Evolutionary conservation across 805 yeast genomes (phyloP).

Genomic region (Kazachstania taianensis): DNA sequence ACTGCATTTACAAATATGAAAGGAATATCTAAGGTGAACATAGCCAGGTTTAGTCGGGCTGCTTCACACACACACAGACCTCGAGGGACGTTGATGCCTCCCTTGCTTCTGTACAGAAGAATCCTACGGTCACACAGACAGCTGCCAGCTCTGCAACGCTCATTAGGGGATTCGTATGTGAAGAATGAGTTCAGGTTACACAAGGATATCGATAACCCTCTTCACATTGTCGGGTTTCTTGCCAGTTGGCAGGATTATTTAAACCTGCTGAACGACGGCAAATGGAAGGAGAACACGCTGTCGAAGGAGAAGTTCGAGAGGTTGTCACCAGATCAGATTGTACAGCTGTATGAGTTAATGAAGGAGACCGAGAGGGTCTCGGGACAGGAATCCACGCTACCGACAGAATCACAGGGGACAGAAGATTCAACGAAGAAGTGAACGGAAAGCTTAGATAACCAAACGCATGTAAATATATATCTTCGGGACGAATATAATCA

Average conservation of each 20-base stretch:
- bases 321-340: slow-evolving; percentile 84
- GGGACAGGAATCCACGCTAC: no score
- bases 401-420: no score
- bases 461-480: no score
- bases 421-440: no score
- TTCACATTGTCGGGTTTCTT: slow-evolving; percentile 86
- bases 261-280: slow-evolving; percentile 45
- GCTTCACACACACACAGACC: no score
- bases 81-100: slow-evolving; percentile 55
- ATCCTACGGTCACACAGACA: slow-evolving; percentile 69
- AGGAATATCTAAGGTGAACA: no score
- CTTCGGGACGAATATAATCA: neutral
- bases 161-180: slow-evolving; percentile 84
- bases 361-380: slow-evolving; percentile 42
- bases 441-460: no score
- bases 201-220: slow-evolving; percentile 71
- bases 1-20: no score
- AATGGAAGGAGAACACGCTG: slow-evolving; percentile 56
- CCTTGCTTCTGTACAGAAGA: slow-evolving; percentile 66
- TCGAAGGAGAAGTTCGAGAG: slow-evolving; percentile 59
- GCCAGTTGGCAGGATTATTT: slow-evolving; percentile 91
- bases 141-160: slow-evolving; percentile 60
- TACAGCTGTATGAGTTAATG: slow-evolving; percentile 74
- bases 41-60: no score
- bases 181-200: slow-evolving; percentile 85